phyloP scores from a whole-genome alignment of 2,329 filamentous ascomycete species.

The Penicillium sumatraense region DNA sequence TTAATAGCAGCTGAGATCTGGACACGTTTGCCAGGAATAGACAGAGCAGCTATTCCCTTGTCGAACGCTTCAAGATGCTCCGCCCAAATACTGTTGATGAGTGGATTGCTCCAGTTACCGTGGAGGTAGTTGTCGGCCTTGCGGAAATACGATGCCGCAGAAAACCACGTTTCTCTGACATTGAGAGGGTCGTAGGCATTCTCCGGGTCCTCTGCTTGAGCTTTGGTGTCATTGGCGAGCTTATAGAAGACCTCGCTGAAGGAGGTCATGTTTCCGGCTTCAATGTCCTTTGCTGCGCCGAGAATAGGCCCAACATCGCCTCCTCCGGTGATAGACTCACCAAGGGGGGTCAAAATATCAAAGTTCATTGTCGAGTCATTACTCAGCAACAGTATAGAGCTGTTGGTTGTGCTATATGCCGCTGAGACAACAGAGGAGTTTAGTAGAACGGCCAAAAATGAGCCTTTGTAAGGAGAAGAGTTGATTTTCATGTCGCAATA shows the following conservation, averaged over 20 bases:
- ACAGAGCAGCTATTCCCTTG: slow-evolving; percentile 42
- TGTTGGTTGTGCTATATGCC: no score
- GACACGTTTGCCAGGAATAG: slow-evolving; percentile 42
- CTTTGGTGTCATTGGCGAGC: slow-evolving; percentile 21
- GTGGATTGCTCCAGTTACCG: slow-evolving; percentile 46
- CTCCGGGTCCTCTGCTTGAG: slow-evolving; percentile 18
- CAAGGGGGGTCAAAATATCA: slow-evolving; percentile 15
- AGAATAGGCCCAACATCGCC: slow-evolving; percentile 23
- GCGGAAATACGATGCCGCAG: slow-evolving; percentile 48
- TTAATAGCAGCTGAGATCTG: slow-evolving; percentile 25
- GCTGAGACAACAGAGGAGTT: no score
- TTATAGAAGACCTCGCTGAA: slow-evolving; percentile 21
- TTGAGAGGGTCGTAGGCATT: slow-evolving; percentile 17
- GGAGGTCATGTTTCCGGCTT: slow-evolving; percentile 18
- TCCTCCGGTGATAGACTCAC: slow-evolving; percentile 14
- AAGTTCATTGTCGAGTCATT: slow-evolving; percentile 23
- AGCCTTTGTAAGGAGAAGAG: no score
- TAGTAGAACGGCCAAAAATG: no score
- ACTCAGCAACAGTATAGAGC: no score
- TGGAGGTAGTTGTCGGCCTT: slow-evolving; percentile 50
- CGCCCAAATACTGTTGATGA: slow-evolving; percentile 45
- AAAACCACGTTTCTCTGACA: slow-evolving; percentile 41
- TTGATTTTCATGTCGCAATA: no score
- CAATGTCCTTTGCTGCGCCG: slow-evolving; percentile 21
- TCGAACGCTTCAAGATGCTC: slow-evolving; percentile 44